Evolutionary conservation across 2,329 filamentous ascomycete species (phyloP), one percentile per base, ranked within the genome.

Genomic region (Paraphoma sp.): DNA sequence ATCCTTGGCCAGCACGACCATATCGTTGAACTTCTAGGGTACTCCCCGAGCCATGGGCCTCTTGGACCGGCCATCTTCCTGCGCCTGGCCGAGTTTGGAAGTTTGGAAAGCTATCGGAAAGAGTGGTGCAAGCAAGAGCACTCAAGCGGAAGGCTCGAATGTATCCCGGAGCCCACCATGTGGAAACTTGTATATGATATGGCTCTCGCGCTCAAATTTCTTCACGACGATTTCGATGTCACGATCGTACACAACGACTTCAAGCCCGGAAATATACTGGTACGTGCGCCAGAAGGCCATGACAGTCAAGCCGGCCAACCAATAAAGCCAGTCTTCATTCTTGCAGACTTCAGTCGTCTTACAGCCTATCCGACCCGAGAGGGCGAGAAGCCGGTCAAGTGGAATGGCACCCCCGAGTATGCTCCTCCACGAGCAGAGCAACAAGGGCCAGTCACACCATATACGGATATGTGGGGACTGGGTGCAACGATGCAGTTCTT

Each of bases 201-300:
- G 51, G 48, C 45, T n/a, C 54, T 68, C 7, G 71, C 48, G 2
- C 48, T 73, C 0, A 42, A 69, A 23, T 60, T 56, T 41, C 16
- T 75, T 2, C 70, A 73, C 29, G 63, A 67, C 29, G 10, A 48
- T 9, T 41, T 60, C 28, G 38, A 45, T 12, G 30, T 23, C 1
- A 42, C 54, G 6, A 62, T 97, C 53, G 80, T 97, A 38, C 95
- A 98, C 72, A 93, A 93, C 31, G 95, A 98, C 71, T 81, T 98
- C 66, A 98, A 98, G 79, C 88, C 90, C 0, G 93, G 96, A 74
- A 98, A 98, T 73, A 95, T 95, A 67, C 86, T 98, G 2, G 86
- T 97, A 1, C 38, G 36, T 2, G n/a, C 46, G 0, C 60, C 62
- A 6, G 29, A 33, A 0, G 33, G 42, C n/a, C 58, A 51, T 3